These are phyloP conservation scores for Psilocybe cubensis DNA, from an alignment of 768 basidiomycete species.

Conservation along the genomic window DNA sequence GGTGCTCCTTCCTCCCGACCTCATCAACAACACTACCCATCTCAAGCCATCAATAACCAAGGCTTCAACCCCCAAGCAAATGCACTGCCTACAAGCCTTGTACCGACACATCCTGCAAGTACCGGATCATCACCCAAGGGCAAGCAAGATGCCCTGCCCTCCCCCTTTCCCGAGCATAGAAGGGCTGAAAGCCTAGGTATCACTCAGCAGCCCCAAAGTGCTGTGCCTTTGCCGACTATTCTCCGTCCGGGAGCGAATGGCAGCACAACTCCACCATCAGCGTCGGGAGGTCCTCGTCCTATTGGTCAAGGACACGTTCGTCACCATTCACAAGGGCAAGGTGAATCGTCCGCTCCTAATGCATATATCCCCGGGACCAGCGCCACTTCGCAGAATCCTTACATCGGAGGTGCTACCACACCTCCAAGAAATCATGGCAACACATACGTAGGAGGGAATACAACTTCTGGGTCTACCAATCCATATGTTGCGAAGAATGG, in stretches of 20 bases:
- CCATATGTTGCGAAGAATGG: slow-evolving; percentile 11
- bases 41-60: neutral
- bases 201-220: neutral
- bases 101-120: neutral
- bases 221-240: slow-evolving; percentile 33
- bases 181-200: neutral
- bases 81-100: neutral
- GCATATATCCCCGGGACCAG: slow-evolving; percentile 9
- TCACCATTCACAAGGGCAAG: slow-evolving; percentile 12
- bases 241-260: slow-evolving; percentile 41
- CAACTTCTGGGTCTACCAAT: slow-evolving; percentile 7
- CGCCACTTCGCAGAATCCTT: neutral
- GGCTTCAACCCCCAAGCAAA: neutral
- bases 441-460: slow-evolving; percentile 20
- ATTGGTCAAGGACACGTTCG: slow-evolving; percentile 14
- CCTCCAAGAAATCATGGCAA: slow-evolving; percentile 11
- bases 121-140: neutral
- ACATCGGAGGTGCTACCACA: neutral
- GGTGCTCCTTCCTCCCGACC: neutral
- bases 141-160: neutral
- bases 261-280: slow-evolving; percentile 15
- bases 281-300: slow-evolving; percentile 1
- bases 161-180: neutral
- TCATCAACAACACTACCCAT: neutral
- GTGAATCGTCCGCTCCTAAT: neutral